Conservation (phyloP, 148 eudicot genomes). For the Simmondsia chinensis region DNA sequence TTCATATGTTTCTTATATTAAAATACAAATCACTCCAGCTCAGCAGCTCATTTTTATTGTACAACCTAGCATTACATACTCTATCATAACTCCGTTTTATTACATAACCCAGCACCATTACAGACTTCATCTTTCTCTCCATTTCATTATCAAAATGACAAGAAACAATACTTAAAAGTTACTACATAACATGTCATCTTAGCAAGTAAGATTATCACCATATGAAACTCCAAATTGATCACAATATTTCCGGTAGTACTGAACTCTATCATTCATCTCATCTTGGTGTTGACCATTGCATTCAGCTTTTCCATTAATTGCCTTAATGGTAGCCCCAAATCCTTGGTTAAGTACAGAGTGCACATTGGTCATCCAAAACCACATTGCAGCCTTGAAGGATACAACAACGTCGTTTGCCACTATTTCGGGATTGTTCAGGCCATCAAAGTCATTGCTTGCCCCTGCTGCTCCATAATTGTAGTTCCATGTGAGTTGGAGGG, state of each 20-base stretch:
- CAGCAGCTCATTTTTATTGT: too few species aligned
- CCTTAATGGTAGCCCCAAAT: slow-evolving; percentile 17
- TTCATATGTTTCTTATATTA: too few species aligned
- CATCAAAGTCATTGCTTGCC: slow-evolving; percentile 14
- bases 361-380: slow-evolving; percentile 23
- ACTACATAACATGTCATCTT: background rate
- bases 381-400: slow-evolving; percentile 28
- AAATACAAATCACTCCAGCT: too few species aligned
- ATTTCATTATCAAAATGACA: too few species aligned
- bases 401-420: slow-evolving; percentile 13
- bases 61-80: too few species aligned
- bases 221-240: slow-evolving; percentile 12
- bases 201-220: slow-evolving; percentile 25
- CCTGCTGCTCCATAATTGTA: slow-evolving; percentile 36
- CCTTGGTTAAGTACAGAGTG: slow-evolving; percentile 10
- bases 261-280: slow-evolving; percentile 5
- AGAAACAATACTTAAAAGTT: too few species aligned
- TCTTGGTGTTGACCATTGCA: slow-evolving; percentile 8
- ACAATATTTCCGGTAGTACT: slow-evolving; percentile 9
- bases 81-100: too few species aligned
- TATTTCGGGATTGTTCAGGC: slow-evolving; percentile 23
- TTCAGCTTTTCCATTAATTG: slow-evolving; percentile 14
- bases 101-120: too few species aligned
- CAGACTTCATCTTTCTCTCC: too few species aligned
- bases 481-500: slow-evolving; percentile 41